phyloP scores from a whole-genome alignment of 257 asterid species.

The Lavandula angustifolia region DNA sequence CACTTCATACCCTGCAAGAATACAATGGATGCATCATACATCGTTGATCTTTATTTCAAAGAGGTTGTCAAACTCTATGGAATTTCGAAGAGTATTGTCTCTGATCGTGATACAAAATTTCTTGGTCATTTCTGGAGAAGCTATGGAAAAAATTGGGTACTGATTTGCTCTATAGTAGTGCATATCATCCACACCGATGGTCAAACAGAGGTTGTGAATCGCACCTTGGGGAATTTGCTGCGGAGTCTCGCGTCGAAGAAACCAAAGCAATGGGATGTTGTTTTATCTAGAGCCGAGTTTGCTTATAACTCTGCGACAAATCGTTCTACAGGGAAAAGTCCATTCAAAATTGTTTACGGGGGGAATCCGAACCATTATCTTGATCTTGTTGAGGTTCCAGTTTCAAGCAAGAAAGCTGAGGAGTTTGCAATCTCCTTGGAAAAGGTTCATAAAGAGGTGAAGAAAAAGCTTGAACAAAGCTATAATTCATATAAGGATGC shows the following conservation, averaged over 20 bases:
- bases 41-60: not conserved
- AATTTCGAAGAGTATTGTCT: no score
- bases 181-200: not conserved
- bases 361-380: no score
- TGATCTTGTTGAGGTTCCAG: no score
- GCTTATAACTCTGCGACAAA: not conserved
- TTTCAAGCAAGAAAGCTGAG: no score
- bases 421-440: no score
- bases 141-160: not conserved
- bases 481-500: no score
- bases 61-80: not conserved
- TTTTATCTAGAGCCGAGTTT: not conserved
- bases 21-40: not conserved
- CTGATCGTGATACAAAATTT: not conserved
- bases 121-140: not conserved
- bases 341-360: no score
- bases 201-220: not conserved
- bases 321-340: no score
- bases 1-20: not conserved
- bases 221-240: no score
- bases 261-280: not conserved
- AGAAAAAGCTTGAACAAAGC: no score
- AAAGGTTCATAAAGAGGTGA: no score
- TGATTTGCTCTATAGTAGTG: not conserved
- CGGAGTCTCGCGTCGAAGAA: no score